A percentile compares a stretch with the other conserved stretches of the same genome.
Evolutionary conservation across 805 yeast species (phyloP).

Genomic region (Brettanomyces nanus): DNA sequence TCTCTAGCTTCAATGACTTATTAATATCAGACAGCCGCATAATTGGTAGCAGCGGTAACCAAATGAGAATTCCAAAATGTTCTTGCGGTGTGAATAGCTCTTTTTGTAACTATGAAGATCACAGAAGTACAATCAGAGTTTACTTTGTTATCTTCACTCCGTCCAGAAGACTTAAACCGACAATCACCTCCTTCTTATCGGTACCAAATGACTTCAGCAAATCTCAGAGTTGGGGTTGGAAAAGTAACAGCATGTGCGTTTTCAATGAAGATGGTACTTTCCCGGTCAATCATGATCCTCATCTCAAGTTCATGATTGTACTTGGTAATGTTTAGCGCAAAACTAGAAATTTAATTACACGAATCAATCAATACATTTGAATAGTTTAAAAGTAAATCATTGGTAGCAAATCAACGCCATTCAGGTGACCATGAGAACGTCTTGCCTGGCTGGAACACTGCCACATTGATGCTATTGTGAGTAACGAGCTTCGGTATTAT

Average conservation of each 20-base stretch:
- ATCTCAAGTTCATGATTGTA: conserved; percentile 41
- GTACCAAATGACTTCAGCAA: conserved; percentile 45
- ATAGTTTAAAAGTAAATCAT: background rate
- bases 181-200: conserved; percentile 45
- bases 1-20: background rate
- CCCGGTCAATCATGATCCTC: conserved; percentile 34
- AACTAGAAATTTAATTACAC: background rate
- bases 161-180: conserved; percentile 35
- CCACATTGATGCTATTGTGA: conserved; percentile 40
- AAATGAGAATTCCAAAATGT: too few relatives aligned
- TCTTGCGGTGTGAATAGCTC: background rate
- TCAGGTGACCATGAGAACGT: conserved; percentile 62
- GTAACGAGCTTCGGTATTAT: conserved; percentile 53
- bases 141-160: conserved; percentile 51
- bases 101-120: conserved; percentile 34
- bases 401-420: conserved; percentile 40
- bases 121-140: conserved; percentile 36
- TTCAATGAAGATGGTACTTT: conserved; percentile 41
- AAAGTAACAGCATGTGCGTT: conserved; percentile 44
- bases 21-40: background rate
- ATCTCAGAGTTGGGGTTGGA: conserved; percentile 60
- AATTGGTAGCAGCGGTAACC: background rate
- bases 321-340: conserved; percentile 33
- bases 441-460: conserved; percentile 84
- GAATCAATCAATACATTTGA: background rate